Evolutionary conservation across 225 moss, liverwort and hornwort species (phyloP), one percentile per base, ranked within the genome.

Genomic region (Pseudoscleropodium purum): DNA sequence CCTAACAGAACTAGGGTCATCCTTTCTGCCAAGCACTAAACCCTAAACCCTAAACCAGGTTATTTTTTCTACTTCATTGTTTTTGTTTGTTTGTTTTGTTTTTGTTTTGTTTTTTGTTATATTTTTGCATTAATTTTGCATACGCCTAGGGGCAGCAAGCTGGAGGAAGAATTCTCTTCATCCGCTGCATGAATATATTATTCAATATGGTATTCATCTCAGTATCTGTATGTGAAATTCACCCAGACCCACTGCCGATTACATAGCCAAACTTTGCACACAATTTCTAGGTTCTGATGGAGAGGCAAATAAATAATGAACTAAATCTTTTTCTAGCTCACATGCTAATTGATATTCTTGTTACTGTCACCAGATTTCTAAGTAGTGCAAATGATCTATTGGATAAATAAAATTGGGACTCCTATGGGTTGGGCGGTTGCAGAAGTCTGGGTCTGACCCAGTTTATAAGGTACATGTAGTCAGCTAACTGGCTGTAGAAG

Each of bases 401-500:
- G 30, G 31, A 62, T 33, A 4, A 41, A 14, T 63, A 10, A 45
- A 31, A 82, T 82, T 15, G 20, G 2, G 15, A 60, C 29, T 51
- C 16, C 31, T 83, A 80, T 5, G 90, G 89, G 14, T 93, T 89
- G 25, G 86, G 47, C 15, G 93, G 93, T 16, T 1, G 17, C 47
- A 70, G 25, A 56, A 95, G 2, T 39, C 47, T 60, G 26, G 94
- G 95, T 29, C 0, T 34, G 18, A 60, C 93, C 93, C 8, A 60
- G 18, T 6, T 7, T 5, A 5, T 88, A n/a, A n/a, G n/a, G n/a
- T n/a, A 94, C 85, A 96, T 88, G 37, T 78, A 69, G 10, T 92
- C 85, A 2, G 93, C 93, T 57, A 93, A 78, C 65, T 89, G 75
- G 83, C 89, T 80, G 83, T 98, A 95, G 75, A 95, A 92, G 39